Evolutionary conservation across 2,329 filamentous ascomycete genomes (phyloP).

Genomic region (Fusarium sp.): DNA sequence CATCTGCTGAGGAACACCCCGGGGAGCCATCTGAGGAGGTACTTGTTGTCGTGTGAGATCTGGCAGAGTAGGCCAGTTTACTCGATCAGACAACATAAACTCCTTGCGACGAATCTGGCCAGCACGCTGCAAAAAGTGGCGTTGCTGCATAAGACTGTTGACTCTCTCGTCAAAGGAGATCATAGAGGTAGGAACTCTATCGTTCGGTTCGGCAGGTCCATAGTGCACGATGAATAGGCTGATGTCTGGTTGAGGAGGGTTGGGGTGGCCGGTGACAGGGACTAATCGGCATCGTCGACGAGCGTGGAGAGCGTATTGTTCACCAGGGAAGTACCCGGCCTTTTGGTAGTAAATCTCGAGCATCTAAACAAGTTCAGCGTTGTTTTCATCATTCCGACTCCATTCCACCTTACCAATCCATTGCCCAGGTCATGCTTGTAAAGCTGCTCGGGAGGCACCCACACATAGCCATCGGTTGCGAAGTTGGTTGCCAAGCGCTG

Average conservation of each 20-base stretch:
- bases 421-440: constrained; percentile 81
- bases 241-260: constrained; percentile 80
- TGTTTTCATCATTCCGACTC: not conserved
- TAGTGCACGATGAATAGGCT: constrained; percentile 95
- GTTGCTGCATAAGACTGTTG: constrained; percentile 72
- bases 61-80: constrained; percentile 90
- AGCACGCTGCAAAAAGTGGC: constrained; percentile 77
- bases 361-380: constrained; percentile 66
- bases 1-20: constrained; percentile 72
- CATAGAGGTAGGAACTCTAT: constrained; percentile 78
- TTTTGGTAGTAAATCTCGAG: constrained; percentile 92
- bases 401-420: constrained; percentile 63
- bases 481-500: constrained; percentile 80
- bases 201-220: constrained; percentile 79
- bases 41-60: constrained; percentile 67
- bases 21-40: constrained; percentile 62
- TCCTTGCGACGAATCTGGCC: constrained; percentile 91
- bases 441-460: constrained; percentile 84
- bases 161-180: constrained; percentile 76
- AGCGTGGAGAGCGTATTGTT: constrained; percentile 81
- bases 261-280: constrained; percentile 78
- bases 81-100: constrained; percentile 92
- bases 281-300: constrained; percentile 89
- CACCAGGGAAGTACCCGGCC: constrained; percentile 83
- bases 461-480: constrained; percentile 93